Conservation (phyloP, 345 rosid genomes). For the Syzygium aromaticum region DNA sequence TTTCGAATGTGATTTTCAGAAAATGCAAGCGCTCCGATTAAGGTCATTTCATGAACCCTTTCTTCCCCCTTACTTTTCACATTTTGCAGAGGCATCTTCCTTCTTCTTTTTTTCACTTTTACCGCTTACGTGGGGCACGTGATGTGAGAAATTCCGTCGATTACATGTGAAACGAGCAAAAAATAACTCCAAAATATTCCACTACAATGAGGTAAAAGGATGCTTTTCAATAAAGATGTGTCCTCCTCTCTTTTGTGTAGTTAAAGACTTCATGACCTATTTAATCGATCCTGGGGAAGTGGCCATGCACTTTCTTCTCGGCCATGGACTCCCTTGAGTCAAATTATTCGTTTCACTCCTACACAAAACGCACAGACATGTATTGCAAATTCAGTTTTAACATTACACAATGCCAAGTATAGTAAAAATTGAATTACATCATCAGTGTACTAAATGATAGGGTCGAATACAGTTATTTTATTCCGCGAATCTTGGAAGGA, state of each 20-base stretch:
- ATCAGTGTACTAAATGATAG: neutral
- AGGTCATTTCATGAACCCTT: neutral
- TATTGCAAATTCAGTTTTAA: neutral
- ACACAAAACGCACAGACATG: too few species aligned
- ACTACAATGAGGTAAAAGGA: neutral
- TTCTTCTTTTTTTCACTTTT: too few species aligned
- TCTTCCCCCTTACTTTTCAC: neutral
- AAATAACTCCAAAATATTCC: neutral
- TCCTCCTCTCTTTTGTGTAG: neutral
- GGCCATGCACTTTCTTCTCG: neutral
- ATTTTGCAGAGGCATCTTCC: neutral
- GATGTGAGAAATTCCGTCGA: neutral
- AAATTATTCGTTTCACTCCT: neutral
- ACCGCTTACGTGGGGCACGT: neutral
- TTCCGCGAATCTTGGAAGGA: neutral
- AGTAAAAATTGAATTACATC: neutral
- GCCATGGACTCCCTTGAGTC: neutral
- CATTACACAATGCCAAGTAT: neutral
- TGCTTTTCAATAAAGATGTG: neutral
- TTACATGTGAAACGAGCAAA: neutral
- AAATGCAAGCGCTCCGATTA: neutral
- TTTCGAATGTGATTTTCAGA: neutral
- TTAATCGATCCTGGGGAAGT: neutral
- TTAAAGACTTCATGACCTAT: neutral
- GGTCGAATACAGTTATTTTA: neutral